These are phyloP conservation scores for Geosmithia putterillii DNA, from an alignment of 2,329 filamentous ascomycete species.

Conservation along the genomic window DNA sequence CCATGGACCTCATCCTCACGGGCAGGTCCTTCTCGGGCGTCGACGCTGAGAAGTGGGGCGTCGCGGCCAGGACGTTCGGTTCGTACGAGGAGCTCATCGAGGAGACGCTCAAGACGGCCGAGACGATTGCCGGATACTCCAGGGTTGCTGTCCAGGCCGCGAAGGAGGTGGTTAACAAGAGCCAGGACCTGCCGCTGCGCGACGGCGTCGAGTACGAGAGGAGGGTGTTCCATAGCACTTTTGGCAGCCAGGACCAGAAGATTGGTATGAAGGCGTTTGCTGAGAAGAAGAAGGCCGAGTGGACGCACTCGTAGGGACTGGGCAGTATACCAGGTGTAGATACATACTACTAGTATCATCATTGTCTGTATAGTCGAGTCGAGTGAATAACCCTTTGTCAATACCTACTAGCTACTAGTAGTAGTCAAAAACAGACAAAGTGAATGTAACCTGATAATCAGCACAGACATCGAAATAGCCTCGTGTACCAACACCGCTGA, in stretches of 20 bases:
- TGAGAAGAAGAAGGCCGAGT: conserved; percentile 86
- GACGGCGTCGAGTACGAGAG: conserved; percentile 95
- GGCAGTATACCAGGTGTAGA: not conserved
- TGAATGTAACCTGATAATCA: no score
- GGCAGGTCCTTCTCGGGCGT: conserved; percentile 72
- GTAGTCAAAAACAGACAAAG: no score
- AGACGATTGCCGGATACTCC: conserved; percentile 79
- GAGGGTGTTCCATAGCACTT: conserved; percentile 82
- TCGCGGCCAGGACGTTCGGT: conserved; percentile 73
- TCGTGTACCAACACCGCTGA: no score
- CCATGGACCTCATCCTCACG: conserved; percentile 86
- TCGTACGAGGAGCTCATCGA: conserved; percentile 73
- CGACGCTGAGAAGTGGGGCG: conserved; percentile 81
- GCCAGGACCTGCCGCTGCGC: conserved; percentile 74
- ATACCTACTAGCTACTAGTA: no score
- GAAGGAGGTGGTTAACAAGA: conserved; percentile 99
- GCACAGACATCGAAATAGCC: no score
- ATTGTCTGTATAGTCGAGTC: no score
- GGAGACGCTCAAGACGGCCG: conserved; percentile 69
- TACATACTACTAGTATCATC: no score
- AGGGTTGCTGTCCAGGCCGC: conserved; percentile 77
- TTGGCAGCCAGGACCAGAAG: conserved; percentile 94
- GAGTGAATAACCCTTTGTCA: no score
- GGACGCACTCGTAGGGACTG: conserved; percentile 58
- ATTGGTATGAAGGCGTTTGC: conserved; percentile 93